Evolutionary conservation across 768 basidiomycete genomes (phyloP).

Genomic region (Suillus discolor): DNA sequence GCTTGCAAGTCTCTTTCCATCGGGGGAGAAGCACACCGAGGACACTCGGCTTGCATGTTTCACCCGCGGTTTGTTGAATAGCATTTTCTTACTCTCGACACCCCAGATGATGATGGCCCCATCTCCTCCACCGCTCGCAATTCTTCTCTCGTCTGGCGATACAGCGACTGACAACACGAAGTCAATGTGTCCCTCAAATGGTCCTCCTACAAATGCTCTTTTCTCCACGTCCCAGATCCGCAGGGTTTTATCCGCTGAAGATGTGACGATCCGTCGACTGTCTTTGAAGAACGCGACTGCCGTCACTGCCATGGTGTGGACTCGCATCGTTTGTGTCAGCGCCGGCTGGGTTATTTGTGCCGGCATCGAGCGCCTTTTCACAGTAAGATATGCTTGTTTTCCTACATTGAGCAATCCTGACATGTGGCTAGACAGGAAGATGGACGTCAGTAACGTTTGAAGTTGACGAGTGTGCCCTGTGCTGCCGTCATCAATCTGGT

Average conservation of each 20-base stretch:
- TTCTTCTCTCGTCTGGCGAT: slow-evolving; percentile 25
- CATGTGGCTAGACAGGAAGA: not conserved
- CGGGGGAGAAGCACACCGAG: slow-evolving; percentile 14
- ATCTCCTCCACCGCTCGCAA: slow-evolving; percentile 32
- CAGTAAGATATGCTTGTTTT: not conserved
- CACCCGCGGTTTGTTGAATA: slow-evolving; percentile 26
- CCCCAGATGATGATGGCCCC: slow-evolving; percentile 29
- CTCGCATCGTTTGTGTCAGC: not conserved
- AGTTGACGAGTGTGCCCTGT: not conserved
- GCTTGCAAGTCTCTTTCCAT: not conserved
- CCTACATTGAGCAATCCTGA: not conserved
- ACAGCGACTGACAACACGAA: slow-evolving; percentile 24
- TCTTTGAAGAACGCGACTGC: slow-evolving; percentile 32
- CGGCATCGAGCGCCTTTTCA: not conserved
- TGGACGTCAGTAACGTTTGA: not conserved
- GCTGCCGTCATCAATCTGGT: not conserved
- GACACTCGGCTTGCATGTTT: slow-evolving; percentile 28
- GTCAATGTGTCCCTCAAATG: slow-evolving; percentile 28
- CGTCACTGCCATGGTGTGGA: not conserved
- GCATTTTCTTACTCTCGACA: slow-evolving; percentile 21
- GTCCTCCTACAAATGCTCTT: slow-evolving; percentile 16
- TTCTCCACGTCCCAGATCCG: slow-evolving; percentile 31
- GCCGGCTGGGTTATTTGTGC: not conserved
- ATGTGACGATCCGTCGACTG: slow-evolving; percentile 25
- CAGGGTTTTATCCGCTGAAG: slow-evolving; percentile 26